Evolutionary conservation across 2,329 filamentous ascomycete genomes (phyloP).

Genomic region (Penicillium brevicompactum): DNA sequence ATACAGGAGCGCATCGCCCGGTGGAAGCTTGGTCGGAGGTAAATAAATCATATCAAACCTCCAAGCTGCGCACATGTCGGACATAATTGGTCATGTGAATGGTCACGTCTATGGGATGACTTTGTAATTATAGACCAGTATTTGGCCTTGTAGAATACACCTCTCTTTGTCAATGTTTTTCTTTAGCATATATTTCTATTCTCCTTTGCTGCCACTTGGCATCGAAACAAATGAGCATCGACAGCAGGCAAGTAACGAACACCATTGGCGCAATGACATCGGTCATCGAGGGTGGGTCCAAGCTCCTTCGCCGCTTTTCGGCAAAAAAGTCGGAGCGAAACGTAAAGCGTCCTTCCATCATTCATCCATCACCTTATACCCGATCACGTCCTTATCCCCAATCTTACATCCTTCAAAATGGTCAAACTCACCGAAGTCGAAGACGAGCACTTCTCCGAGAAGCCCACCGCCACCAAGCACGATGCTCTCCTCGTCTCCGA

Average conservation of each 20-base stretch:
- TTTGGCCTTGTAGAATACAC: conserved; percentile 14
- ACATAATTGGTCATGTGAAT: conserved; percentile 1
- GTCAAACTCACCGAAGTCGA: conserved; percentile 96
- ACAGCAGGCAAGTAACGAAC: not conserved
- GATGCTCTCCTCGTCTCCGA: conserved; percentile 54
- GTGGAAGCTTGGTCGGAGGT: conserved; percentile 77
- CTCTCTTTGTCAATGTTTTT: conserved; percentile 1
- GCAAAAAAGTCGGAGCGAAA: conserved; percentile 44
- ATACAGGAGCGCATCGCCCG: conserved; percentile 82
- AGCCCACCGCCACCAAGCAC: conserved; percentile 63
- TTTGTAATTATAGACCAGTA: conserved; percentile 17
- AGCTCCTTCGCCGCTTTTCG: conserved; percentile 39
- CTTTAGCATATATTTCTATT: not conserved
- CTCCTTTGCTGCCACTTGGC: no score
- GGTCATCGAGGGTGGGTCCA: conserved; percentile 20
- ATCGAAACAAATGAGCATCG: conserved; percentile 1
- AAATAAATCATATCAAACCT: conserved; percentile 18
- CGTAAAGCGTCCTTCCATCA: conserved; percentile 30
- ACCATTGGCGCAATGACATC: conserved; percentile 6
- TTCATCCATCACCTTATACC: conserved; percentile 14
- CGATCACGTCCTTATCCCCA: conserved; percentile 5
- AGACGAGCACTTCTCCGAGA: conserved; percentile 86
- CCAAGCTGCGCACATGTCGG: not conserved
- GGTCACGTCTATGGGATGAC: conserved; percentile 7
- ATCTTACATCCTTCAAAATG: conserved; percentile 58